phyloP scores from a whole-genome alignment of 1,139 yeast species.

The Yamadazyma diospyri region DNA sequence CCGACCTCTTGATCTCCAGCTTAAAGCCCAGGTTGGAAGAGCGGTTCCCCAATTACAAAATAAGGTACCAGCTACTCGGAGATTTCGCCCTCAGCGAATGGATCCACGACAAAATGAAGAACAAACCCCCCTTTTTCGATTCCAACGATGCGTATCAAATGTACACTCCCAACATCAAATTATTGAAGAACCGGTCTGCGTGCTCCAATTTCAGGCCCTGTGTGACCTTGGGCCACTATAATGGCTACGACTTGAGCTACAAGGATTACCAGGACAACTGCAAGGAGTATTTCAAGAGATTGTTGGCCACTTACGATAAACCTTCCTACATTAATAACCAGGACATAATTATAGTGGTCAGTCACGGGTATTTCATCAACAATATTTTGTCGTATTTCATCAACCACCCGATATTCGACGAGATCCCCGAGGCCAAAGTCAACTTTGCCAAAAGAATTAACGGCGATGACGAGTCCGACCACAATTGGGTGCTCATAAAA shows the following conservation, averaged over 20 bases:
- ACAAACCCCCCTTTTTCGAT: slow-evolving; percentile 43
- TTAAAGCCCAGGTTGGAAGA: slow-evolving; percentile 23
- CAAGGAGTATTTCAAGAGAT: slow-evolving; percentile 39
- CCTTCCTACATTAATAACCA: slow-evolving; percentile 30
- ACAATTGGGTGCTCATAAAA: slow-evolving; percentile 31
- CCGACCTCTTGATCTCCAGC: slow-evolving; percentile 35
- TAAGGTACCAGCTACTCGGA: slow-evolving; percentile 40
- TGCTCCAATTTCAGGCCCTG: slow-evolving; percentile 46
- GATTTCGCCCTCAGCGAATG: slow-evolving; percentile 49
- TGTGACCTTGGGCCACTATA: slow-evolving; percentile 44
- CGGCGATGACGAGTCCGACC: slow-evolving; percentile 15
- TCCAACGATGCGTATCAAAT: slow-evolving; percentile 47
- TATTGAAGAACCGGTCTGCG: slow-evolving; percentile 30
- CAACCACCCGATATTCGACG: slow-evolving; percentile 46
- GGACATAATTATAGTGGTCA: slow-evolving; percentile 39
- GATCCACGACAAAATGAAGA: slow-evolving; percentile 45
- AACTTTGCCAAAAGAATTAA: slow-evolving; percentile 30
- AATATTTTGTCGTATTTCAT: slow-evolving; percentile 40
- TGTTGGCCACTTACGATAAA: slow-evolving; percentile 45
- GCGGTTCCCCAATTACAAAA: slow-evolving; percentile 30
- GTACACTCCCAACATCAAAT: slow-evolving; percentile 45
- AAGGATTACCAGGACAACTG: slow-evolving; percentile 42
- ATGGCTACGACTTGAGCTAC: slow-evolving; percentile 42
- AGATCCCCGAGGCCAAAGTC: slow-evolving; percentile 40
- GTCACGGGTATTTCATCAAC: slow-evolving; percentile 44